Base-by-base conservation (phyloP, 139 green algal genomes). In the Chlorella sp. region DNA sequence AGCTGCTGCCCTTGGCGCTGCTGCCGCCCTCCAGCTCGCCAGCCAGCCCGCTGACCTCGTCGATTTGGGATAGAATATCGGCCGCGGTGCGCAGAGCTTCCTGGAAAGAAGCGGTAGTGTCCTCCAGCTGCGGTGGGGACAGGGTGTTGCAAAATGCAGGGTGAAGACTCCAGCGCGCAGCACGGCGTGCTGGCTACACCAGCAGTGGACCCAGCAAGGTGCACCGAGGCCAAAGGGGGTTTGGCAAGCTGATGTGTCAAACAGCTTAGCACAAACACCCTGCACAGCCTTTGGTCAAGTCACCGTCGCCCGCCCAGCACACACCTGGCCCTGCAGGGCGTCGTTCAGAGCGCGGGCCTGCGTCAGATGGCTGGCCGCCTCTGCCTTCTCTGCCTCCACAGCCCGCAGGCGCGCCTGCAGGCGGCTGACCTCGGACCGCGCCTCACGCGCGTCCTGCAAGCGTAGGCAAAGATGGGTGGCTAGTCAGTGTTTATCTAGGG, bases 91-190 rank as follows among this genome's bases (percentile, higher is more conserved):
- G 69, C 47, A 93, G 56, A 0, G 88, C 88, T 44, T 87, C n/a
- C 28, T 73, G 69, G 85, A 93, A 93, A 20, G 85, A 81, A 2
- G 55, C 67, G 6, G 86, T 88, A 1, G 80, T 86, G 34, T 92
- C 88, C 9, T 73, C 71, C 68, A 93, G 85, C 86, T 93, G 86
- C n/a, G 23, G 44, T 11, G 64, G 2, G 28, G 63, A 28, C 30
- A 32, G n/a, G 44, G 7, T 17, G 44, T n/a, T n/a, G n/a, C n/a
- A n/a, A n/a, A n/a, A n/a, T n/a, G n/a, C n/a, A n/a, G n/a, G n/a
- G n/a, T n/a, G n/a, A n/a, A n/a, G n/a, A n/a, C n/a, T n/a, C n/a
- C n/a, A n/a, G n/a, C n/a, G n/a, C n/a, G n/a, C n/a, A n/a, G n/a
- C n/a, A n/a, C n/a, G n/a, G n/a, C n/a, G n/a, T n/a, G n/a, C n/a